Base-by-base conservation (phyloP, 2,329 filamentous ascomycete species). In the Sporothrix curviconia region DNA sequence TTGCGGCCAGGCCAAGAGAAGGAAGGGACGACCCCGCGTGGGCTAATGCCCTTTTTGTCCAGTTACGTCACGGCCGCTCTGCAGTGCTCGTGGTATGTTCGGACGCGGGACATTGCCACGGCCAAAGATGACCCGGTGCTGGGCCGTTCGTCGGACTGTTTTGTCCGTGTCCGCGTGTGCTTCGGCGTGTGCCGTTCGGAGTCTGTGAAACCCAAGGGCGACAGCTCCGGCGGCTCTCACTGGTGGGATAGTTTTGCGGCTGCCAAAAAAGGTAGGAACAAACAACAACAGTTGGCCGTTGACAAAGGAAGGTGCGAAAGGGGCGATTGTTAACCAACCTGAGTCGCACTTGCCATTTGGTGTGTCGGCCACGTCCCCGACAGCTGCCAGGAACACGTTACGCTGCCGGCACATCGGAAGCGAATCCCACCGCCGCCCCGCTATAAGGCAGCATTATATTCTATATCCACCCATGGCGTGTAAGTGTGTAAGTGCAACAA, bases 371-470 rank as follows among this genome's bases (percentile, higher is more conserved):
- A 25, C 28, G 3, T 15, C 42, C n/a, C 52, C 52, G 40, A 46
- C n/a, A n/a, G n/a, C n/a, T 15, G 36, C 32, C 19, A 3, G 15
- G 28, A 34, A 32, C 32, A 34, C 19, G 12, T n/a, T n/a, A n/a
- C n/a, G n/a, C n/a, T n/a, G n/a, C 32, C 52, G 52, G 52, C 30
- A 19, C 52, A 55, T 55, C 52, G 52, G 52, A 15, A n/a, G n/a
- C 52, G 14, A 55, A 55, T 39, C 39, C 52, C n/a, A 46, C 17
- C 52, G 15, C 52, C 52, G 52, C 19, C 40, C 17, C 39, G 30
- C 32, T 46, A 25, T 25, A 36, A 22, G 17, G 2, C 15, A n/a
- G n/a, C 17, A 44, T 37, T 40, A 52, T 30, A 17, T 19, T 52
- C 49, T 51, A 51, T 51, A 51, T 51, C 19, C 32, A 49, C 46